phyloP scores from a whole-genome alignment of 2,329 filamentous ascomycete genomes.

The Colletotrichum sp. region DNA sequence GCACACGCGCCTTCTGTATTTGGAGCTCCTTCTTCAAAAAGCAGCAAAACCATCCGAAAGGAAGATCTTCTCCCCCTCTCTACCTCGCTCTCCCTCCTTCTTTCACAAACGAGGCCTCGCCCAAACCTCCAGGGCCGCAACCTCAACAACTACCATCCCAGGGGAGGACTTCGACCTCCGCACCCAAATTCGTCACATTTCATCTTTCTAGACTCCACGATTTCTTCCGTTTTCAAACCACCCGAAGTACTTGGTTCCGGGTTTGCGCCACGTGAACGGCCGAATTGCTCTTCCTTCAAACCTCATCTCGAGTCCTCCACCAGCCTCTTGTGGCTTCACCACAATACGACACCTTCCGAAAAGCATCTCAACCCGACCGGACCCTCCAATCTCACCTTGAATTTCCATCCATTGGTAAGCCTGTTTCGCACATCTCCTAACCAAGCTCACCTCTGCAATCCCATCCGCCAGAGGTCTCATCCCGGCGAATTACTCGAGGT shows the following conservation, averaged over 20 bases:
- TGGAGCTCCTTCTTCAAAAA: neutral
- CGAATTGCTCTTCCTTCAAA: neutral
- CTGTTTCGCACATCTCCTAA: neutral
- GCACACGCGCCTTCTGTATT: neutral
- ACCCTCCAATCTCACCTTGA: neutral
- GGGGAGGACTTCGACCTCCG: neutral
- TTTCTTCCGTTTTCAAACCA: neutral
- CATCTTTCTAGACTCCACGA: accelerated
- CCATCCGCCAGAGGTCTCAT: neutral
- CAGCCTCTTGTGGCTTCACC: neutral
- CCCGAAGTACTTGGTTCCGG: neutral
- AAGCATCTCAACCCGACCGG: neutral
- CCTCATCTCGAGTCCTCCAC: neutral
- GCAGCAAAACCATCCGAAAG: neutral
- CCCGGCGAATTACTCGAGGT: neutral
- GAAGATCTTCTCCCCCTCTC: neutral
- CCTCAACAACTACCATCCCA: neutral
- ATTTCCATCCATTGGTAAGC: neutral
- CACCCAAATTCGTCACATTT: neutral
- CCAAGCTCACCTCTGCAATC: neutral
- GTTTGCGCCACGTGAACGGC: neutral
- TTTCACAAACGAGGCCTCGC: neutral
- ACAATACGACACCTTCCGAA: neutral
- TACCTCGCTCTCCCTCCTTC: neutral
- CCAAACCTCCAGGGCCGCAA: neutral